A percentile compares a stretch with the other conserved stretches of the same genome.
phyloP scores from a whole-genome alignment of 2,329 filamentous ascomycete genomes.

The Ambrosiella beaveri region DNA sequence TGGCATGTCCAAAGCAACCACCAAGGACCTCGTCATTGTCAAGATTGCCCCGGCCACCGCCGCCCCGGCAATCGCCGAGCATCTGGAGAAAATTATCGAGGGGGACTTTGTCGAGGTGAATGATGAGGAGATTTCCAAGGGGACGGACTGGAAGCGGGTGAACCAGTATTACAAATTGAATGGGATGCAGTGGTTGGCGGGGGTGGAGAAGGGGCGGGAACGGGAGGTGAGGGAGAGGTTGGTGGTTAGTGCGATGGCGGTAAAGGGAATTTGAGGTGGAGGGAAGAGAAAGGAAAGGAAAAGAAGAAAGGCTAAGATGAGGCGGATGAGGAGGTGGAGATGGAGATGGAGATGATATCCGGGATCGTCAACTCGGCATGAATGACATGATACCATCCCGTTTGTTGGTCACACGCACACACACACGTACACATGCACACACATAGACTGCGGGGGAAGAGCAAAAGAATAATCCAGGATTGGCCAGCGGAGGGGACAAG shows the following conservation, averaged over 20 bases:
- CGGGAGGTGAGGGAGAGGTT: conserved; percentile 48
- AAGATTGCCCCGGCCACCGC: conserved; percentile 45
- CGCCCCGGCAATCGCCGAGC: conserved; percentile 30
- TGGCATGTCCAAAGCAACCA: conserved; percentile 51
- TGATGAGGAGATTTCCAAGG: conserved; percentile 40
- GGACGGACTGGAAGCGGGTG: conserved; percentile 51
- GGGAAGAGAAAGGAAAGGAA: not conserved
- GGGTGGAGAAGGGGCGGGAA: conserved; percentile 25
- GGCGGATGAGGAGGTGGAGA: no score
- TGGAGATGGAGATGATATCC: no score
- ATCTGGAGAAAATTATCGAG: conserved; percentile 44
- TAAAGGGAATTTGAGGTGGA: conserved; percentile 35
- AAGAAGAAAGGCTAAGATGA: not conserved
- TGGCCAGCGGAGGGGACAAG: no score
- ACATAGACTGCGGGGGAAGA: no score
- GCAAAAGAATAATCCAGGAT: no score
- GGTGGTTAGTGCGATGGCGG: conserved; percentile 59
- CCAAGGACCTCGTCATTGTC: conserved; percentile 57
- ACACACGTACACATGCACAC: no score
- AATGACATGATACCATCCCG: no score
- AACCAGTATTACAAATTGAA: conserved; percentile 79
- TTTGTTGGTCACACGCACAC: no score
- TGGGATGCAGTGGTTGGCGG: conserved; percentile 33
- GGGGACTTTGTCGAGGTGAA: conserved; percentile 42
- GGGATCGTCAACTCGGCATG: no score